Conservation (phyloP, 352 stramenopile genomes). For the Pythium folliculosum region DNA sequence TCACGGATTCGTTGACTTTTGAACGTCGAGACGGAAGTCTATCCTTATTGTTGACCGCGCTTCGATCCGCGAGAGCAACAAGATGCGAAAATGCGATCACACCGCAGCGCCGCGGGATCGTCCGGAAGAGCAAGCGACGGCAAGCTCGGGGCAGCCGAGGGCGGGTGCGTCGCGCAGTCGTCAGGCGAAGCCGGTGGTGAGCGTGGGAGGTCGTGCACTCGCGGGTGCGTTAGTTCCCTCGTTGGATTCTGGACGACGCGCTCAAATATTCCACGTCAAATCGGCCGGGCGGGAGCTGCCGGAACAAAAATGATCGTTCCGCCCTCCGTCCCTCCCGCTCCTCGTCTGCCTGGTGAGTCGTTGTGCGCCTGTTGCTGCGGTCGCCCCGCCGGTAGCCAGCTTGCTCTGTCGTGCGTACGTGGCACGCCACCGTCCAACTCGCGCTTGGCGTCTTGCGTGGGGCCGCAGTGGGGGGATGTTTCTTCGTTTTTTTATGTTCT, state of each 20-base stretch:
- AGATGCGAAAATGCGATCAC: conserved; percentile 13
- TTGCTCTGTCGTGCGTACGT: conserved; percentile 11
- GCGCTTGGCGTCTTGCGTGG: not conserved
- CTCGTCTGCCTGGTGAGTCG: not conserved
- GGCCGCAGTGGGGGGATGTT: not conserved
- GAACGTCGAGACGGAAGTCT: not conserved
- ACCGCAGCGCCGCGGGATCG: too few relatives aligned
- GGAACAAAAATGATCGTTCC: conserved; percentile 2
- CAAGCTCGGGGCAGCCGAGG: not conserved
- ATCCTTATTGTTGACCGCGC: too few relatives aligned
- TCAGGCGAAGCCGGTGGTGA: too few relatives aligned
- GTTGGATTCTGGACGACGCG: conserved; percentile 7
- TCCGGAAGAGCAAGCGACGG: too few relatives aligned
- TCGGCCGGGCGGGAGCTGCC: not conserved
- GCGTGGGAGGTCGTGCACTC: not conserved
- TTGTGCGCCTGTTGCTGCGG: not conserved
- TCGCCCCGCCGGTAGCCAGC: not conserved
- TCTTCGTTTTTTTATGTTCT: conserved; percentile 1
- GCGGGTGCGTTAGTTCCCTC: conserved; percentile 2
- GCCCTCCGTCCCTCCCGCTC: not conserved
- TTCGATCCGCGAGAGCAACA: conserved; percentile 7
- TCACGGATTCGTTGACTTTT: not conserved
- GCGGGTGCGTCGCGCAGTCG: conserved; percentile 11
- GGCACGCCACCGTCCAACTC: not conserved
- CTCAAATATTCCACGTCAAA: conserved; percentile 6